These are phyloP conservation scores for Talaromyces sp. DNA, from an alignment of 2,329 filamentous ascomycete genomes.

Conservation along the genomic window DNA sequence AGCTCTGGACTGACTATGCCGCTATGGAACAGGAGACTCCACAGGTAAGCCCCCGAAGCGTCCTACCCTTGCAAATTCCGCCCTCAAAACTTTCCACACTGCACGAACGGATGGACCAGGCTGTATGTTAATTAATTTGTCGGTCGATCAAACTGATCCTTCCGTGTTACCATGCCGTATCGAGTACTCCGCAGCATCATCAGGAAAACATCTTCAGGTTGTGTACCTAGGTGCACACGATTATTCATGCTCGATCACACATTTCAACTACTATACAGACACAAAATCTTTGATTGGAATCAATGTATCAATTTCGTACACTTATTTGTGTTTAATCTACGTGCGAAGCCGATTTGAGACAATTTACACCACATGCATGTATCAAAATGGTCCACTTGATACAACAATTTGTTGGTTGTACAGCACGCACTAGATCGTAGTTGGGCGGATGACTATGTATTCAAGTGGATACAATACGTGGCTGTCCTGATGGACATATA, in stretches of 20 bases:
- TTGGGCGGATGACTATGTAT: neutral
- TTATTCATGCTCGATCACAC: neutral
- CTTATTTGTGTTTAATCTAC: neutral
- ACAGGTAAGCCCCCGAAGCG: neutral
- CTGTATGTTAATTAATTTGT: neutral
- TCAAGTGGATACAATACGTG: neutral
- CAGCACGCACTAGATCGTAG: neutral
- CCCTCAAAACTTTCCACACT: neutral
- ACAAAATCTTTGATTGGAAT: no score
- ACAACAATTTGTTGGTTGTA: neutral
- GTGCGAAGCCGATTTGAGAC: neutral
- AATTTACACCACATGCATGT: neutral
- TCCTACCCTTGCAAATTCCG: neutral
- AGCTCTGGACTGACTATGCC: neutral
- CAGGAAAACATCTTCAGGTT: neutral
- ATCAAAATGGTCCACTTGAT: neutral
- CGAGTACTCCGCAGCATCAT: neutral
- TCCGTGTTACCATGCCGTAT: neutral
- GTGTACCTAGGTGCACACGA: neutral
- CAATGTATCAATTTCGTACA: no score
- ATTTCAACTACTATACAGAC: neutral
- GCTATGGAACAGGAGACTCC: neutral
- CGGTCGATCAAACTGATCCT: slow-evolving; percentile 4
- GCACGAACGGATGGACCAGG: slow-evolving; percentile 3
- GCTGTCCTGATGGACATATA: neutral